phyloP scores from a whole-genome alignment of 306 rosid species.

The Cucurbita maxima region DNA sequence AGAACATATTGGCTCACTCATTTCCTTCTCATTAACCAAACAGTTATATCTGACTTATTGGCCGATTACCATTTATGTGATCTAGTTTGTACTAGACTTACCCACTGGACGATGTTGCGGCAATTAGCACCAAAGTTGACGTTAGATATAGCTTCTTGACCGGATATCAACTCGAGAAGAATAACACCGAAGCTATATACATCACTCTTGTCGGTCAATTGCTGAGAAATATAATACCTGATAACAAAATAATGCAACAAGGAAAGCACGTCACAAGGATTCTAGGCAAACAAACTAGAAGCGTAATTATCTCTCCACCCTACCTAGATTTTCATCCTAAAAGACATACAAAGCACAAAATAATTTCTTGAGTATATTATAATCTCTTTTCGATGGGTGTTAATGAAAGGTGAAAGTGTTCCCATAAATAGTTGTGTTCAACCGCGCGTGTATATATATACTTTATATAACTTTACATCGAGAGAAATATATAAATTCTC shows the following conservation, averaged over 20 bases:
- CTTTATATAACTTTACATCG: no score
- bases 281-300: not conserved
- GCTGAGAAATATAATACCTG: slow-evolving; percentile 96
- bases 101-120: slow-evolving; percentile 95
- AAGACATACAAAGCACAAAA: no score
- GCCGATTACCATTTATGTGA: not conserved
- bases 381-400: no score
- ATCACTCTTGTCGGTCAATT: slow-evolving; percentile 92
- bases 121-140: slow-evolving; percentile 84
- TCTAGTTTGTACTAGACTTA: slow-evolving; percentile 24
- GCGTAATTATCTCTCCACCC: no score
- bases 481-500: not conserved
- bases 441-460: no score
- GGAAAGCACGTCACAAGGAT: not conserved
- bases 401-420: no score
- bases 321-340: no score
- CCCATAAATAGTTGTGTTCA: no score
- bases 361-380: no score
- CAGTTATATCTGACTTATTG: not conserved
- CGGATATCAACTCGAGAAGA: slow-evolving; percentile 95
- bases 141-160: slow-evolving; percentile 96
- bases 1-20: not conserved
- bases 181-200: slow-evolving; percentile 93
- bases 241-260: not conserved
- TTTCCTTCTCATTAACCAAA: not conserved